A percentile compares a stretch with the other conserved stretches of the same genome.
Conservation (phyloP, 176 grass and related monocot genomes). For the Oropetium thomaeum region DNA sequence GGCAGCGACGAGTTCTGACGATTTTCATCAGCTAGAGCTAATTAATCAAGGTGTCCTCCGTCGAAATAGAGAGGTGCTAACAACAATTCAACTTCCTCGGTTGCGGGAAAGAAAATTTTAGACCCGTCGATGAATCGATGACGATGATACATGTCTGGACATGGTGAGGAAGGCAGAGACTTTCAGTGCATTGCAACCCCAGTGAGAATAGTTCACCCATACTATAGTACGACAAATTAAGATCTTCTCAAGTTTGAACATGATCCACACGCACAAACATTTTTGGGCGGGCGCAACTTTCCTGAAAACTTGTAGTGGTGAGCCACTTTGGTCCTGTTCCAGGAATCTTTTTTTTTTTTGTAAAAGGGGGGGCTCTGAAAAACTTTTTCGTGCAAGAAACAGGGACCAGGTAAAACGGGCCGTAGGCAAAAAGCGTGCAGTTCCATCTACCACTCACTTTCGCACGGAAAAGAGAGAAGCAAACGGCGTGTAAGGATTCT, state of each 20-base stretch:
- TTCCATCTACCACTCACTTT: not conserved
- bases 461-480: conserved; percentile 8
- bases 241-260: conserved; percentile 11
- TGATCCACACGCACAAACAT: not conserved
- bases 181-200: not conserved
- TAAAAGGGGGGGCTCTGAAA: not conserved
- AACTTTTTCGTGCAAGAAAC: not conserved
- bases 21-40: too few relatives aligned
- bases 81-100: not conserved
- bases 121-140: too few relatives aligned
- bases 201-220: not conserved
- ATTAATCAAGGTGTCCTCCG: too few relatives aligned
- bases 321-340: not conserved
- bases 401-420: conserved; percentile 40
- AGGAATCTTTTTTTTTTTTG: conserved; percentile 26
- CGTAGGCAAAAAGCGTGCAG: conserved; percentile 11
- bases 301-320: not conserved
- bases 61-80: too few relatives aligned
- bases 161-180: not conserved
- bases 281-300: not conserved
- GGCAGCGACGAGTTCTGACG: too few relatives aligned
- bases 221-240: too few relatives aligned
- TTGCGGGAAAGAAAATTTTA: not conserved
- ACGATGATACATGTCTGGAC: not conserved
- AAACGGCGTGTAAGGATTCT: not conserved